A percentile compares a stretch with the other conserved stretches of the same genome.
These are phyloP conservation scores for Lathyrus oleraceus DNA, from an alignment of 306 rosid species.

Conservation along the genomic window DNA sequence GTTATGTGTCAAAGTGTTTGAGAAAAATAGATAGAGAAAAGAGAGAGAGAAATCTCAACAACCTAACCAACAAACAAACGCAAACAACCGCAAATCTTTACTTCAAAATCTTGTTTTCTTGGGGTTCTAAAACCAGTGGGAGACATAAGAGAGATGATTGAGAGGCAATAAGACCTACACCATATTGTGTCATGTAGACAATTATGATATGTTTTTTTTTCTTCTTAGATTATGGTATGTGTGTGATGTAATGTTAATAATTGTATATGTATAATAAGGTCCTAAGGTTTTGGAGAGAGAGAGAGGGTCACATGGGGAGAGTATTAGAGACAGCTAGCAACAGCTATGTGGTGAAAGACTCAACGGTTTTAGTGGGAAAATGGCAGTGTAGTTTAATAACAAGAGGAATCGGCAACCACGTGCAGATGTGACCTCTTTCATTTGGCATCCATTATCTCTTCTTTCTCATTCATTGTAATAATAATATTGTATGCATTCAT, in stretches of 20 bases:
- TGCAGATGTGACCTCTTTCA: constrained; percentile 86
- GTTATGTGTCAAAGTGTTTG: constrained; percentile 17
- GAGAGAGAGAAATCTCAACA: constrained; percentile 37
- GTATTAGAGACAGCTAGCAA: constrained; percentile 89
- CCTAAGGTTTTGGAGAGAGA: constrained; percentile 46
- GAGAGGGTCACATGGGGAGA: constrained; percentile 79
- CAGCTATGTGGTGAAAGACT: constrained; percentile 72
- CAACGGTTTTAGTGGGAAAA: constrained; percentile 64
- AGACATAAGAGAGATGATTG: constrained; percentile 23
- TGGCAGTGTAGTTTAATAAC: constrained; percentile 49
- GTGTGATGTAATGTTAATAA: constrained; percentile 3
- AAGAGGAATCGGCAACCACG: constrained; percentile 78
- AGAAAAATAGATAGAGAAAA: constrained; percentile 26
- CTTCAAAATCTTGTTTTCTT: constrained; percentile 35
- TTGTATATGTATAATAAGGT: constrained; percentile 42
- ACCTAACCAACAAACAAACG: constrained; percentile 45
- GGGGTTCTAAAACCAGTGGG: constrained; percentile 44
- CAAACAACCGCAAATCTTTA: constrained; percentile 44
- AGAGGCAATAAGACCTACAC: constrained; percentile 13
- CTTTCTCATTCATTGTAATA: background rate
- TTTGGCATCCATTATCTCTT: constrained; percentile 44
- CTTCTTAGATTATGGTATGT: constrained; percentile 34
- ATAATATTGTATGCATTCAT: background rate
- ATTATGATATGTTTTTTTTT: background rate
- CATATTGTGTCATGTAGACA: constrained; percentile 27